Evolutionary conservation across 441 rosid genomes (phyloP), one percentile per base, ranked within the genome.

Genomic region (Jatropha multifida): DNA sequence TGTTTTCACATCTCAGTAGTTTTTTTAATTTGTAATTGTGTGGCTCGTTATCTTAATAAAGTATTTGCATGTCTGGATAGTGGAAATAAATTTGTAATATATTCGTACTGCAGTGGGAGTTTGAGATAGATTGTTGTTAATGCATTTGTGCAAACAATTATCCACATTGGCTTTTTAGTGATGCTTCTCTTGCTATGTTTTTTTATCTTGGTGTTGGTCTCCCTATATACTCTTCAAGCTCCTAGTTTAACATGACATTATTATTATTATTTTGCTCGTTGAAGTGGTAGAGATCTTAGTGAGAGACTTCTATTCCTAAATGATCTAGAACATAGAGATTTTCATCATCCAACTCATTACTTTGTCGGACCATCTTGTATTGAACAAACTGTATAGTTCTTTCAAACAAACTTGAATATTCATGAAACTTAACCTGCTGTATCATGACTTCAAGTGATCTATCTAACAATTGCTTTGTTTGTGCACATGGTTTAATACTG

Each of bases 1-100:
- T 58, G 49, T 76, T 75, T 74, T 66, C 37, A 20, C 60, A 32
- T 40, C 9, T 55, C 14, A 26, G 61, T 65, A 62, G 32, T 80
- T 65, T 63, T 68, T 42, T 72, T 58, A 23, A 44, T 56, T 37
- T 20, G 44, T 27, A 26, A 64, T 51, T 59, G 12, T 42, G 41
- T 11, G 5, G 32, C 58, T 41, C 54, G 40, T 7, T 60, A 46
- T 51, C 37, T 5, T 17, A 23, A 60, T 55, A 61, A 69, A 61
- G 56, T 41, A 65, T 73, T 49, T 76, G 13, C 23, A 7, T 52
- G 67, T 46, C 69, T 69, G 68, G n/a, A 5, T 18, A 14, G 42
- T 61, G 55, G 62, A 61, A 44, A 52, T 76, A 52, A 38, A 40
- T 37, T 69, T 69, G 26, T 41, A 12, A 48, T 68, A 41, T 38